Conservation (phyloP, 257 asterid species). For the Solanum sejunctum region DNA sequence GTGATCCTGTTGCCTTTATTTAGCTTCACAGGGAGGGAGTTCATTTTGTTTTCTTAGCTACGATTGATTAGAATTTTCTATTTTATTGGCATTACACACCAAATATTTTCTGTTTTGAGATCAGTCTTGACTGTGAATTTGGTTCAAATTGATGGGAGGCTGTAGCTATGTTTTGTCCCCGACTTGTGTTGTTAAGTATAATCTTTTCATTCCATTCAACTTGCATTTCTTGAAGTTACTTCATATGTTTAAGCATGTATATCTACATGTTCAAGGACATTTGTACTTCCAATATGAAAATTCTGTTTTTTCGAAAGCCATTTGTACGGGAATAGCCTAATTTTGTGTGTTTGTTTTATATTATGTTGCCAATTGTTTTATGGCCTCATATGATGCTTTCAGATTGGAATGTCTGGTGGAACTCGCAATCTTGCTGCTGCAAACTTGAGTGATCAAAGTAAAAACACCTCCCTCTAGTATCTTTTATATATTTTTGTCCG, state of each 20-base stretch:
- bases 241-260: background rate
- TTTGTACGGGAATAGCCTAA: background rate
- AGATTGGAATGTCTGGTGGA: conserved; percentile 69
- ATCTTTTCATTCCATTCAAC: background rate
- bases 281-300: background rate
- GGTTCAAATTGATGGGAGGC: background rate
- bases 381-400: conserved; percentile 18
- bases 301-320: background rate
- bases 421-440: conserved; percentile 63
- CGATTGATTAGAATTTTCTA: background rate
- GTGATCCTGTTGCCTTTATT: background rate
- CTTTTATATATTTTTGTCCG: background rate
- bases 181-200: background rate
- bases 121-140: background rate
- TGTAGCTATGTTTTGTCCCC: background rate
- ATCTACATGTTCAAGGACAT: background rate
- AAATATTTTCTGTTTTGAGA: background rate
- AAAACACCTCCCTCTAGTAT: conserved; percentile 1
- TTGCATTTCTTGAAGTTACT: background rate
- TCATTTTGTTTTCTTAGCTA: background rate
- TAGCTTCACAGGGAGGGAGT: background rate
- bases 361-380: background rate
- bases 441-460: conserved; percentile 79
- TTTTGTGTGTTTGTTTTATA: background rate
- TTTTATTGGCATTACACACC: background rate